A percentile compares a stretch with the other conserved stretches of the same genome.
phyloP scores from a whole-genome alignment of 148 eudicot genomes.

The Dysphania ambrosioides region DNA sequence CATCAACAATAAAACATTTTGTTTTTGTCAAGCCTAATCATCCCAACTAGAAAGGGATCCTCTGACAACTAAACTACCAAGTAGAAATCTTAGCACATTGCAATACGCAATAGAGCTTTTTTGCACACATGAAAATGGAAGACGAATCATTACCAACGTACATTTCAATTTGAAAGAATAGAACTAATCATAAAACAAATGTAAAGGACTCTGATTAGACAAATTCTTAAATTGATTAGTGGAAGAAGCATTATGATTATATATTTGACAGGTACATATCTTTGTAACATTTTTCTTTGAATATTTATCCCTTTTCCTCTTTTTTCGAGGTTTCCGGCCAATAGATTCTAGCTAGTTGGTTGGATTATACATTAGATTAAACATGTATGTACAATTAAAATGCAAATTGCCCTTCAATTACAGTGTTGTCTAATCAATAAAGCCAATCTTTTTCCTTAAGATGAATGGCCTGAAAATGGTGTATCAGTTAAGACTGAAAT shows the following conservation, averaged over 20 bases:
- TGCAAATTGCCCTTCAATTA: slow-evolving; percentile 14
- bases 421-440: slow-evolving; percentile 37
- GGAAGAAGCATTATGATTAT: slow-evolving; percentile 25
- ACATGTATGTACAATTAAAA: neutral
- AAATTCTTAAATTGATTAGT: slow-evolving; percentile 14
- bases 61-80: no score
- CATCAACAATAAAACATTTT: no score
- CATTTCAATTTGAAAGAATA: neutral
- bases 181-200: neutral
- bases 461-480: slow-evolving; percentile 22
- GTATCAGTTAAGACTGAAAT: slow-evolving; percentile 20
- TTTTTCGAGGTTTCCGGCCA: neutral
- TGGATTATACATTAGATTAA: neutral
- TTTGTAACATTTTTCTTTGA: neutral
- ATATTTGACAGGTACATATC: slow-evolving; percentile 16
- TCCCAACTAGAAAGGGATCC: no score
- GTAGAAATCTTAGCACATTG: no score
- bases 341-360: slow-evolving; percentile 1
- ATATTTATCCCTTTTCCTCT: neutral
- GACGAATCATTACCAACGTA: neutral
- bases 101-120: no score
- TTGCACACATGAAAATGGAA: no score
- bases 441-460: slow-evolving; percentile 23
- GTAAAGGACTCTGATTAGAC: slow-evolving; percentile 1
- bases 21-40: no score